These are phyloP conservation scores for Fusarium setosum DNA, from an alignment of 2,329 filamentous ascomycete species.

Conservation along the genomic window DNA sequence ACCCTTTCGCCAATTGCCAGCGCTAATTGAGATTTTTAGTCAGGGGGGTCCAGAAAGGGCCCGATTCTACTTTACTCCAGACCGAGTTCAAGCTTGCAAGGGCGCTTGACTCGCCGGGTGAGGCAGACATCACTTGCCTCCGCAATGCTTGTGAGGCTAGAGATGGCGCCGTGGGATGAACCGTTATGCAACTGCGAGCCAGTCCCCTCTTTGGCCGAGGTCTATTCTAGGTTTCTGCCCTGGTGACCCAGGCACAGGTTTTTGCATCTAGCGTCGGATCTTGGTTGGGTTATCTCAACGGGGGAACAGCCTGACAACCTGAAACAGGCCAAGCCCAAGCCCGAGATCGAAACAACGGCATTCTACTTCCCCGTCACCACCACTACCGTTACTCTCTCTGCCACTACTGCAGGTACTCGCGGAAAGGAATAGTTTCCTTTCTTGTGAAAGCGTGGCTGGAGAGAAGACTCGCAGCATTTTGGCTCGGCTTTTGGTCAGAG, in stretches of 20 bases:
- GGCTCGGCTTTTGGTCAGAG: background rate
- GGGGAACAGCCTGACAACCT: conserved; percentile 34
- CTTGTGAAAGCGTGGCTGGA: conserved; percentile 1
- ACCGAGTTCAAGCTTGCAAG: conserved; percentile 4
- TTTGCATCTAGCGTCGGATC: conserved; percentile 26
- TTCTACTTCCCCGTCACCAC: conserved; percentile 13
- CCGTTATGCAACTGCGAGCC: background rate
- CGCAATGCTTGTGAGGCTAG: conserved; percentile 13
- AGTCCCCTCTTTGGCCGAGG: conserved; percentile 7
- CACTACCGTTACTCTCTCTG: conserved; percentile 2
- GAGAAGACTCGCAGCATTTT: conserved; percentile 21
- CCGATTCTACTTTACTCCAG: conserved; percentile 12
- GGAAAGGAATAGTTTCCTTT: conserved; percentile 3
- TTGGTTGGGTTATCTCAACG: conserved; percentile 24
- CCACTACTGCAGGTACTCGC: conserved; percentile 4
- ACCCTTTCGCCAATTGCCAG: conserved; percentile 18
- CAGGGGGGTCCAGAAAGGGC: conserved; percentile 23
- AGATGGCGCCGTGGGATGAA: background rate
- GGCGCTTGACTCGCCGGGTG: conserved; percentile 7
- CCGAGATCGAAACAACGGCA: conserved; percentile 29
- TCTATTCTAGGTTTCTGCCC: conserved; percentile 6
- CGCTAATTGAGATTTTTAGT: conserved; percentile 23
- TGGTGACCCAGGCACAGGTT: conserved; percentile 2
- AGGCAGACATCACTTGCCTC: background rate
- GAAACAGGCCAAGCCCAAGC: conserved; percentile 26